A percentile compares a stretch with the other conserved stretches of the same genome.
Evolutionary conservation across 2,329 filamentous ascomycete genomes (phyloP).

Genomic region (Cordyceps militaris): DNA sequence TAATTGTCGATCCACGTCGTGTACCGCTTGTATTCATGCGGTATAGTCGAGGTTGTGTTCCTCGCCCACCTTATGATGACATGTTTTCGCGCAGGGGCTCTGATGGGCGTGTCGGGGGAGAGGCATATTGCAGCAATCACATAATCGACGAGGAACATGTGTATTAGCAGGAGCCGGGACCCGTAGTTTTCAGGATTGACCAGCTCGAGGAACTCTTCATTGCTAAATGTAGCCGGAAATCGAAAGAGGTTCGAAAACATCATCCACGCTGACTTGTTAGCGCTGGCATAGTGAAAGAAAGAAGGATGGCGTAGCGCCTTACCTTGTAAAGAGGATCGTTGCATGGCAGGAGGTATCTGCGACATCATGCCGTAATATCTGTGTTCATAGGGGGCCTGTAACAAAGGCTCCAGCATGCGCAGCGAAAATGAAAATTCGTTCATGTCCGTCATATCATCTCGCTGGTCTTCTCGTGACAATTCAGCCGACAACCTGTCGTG

Average conservation of each 20-base stretch:
- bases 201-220: constrained; percentile 27
- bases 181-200: constrained; percentile 24
- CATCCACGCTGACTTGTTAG: constrained; percentile 18
- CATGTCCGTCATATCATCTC: constrained; percentile 18
- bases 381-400: constrained; percentile 16
- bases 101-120: constrained; percentile 17
- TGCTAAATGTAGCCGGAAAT: constrained; percentile 16
- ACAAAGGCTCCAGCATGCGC: constrained; percentile 15
- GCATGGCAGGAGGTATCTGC: constrained; percentile 13
- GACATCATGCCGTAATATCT: constrained; percentile 17
- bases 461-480: constrained; percentile 19
- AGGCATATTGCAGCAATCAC: constrained; percentile 21
- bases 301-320: neutral
- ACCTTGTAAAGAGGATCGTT: constrained; percentile 18
- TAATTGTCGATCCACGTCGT: constrained; percentile 19
- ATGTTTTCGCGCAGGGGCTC: constrained; percentile 19
- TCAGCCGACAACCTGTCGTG: constrained; percentile 21
- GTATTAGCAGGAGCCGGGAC: constrained; percentile 29
- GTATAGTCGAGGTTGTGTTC: constrained; percentile 17
- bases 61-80: constrained; percentile 21
- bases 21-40: constrained; percentile 16
- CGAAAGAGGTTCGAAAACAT: constrained; percentile 19
- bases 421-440: constrained; percentile 18
- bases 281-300: neutral
- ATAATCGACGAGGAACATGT: constrained; percentile 30